These are phyloP conservation scores for Chrysochromulina parva DNA, from an alignment of 78 protist genomes.

Conservation along the genomic window DNA sequence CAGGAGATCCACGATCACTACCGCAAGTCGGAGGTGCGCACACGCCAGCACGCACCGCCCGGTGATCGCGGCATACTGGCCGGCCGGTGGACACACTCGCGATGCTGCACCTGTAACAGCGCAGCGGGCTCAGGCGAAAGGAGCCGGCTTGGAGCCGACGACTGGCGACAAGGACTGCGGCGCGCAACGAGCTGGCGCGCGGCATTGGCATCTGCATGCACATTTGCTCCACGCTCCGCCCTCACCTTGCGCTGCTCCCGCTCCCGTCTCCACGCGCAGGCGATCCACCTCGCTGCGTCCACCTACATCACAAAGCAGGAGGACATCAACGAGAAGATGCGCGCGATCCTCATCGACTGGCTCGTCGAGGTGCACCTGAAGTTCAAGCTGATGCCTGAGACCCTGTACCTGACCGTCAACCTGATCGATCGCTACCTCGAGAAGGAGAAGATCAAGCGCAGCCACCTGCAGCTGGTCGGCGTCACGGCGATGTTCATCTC, in stretches of 20 bases:
- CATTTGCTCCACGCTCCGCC: background rate
- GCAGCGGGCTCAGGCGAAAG: background rate
- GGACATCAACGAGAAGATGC: conserved; percentile 74
- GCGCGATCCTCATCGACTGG: conserved; percentile 87
- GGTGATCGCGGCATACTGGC: background rate
- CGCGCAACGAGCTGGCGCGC: background rate
- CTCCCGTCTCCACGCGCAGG: background rate
- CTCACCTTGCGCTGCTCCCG: background rate
- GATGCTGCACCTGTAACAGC: background rate
- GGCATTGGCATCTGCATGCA: background rate
- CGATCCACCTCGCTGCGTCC: background rate
- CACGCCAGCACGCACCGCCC: background rate
- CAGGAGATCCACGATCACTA: conserved; percentile 37
- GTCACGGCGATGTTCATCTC: conserved; percentile 93
- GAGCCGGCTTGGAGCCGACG: background rate
- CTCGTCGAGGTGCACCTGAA: conserved; percentile 73
- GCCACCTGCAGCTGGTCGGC: conserved; percentile 93
- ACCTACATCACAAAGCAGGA: conserved; percentile 50
- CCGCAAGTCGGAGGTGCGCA: conserved; percentile 6
- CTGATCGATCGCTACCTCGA: conserved; percentile 88
- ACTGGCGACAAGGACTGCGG: too few relatives aligned
- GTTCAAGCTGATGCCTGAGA: conserved; percentile 72
- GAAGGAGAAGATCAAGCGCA: conserved; percentile 48
- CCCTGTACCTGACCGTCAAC: conserved; percentile 84
- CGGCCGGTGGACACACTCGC: background rate